Percentiles rank a stretch among this genome's conserved stretches.
These are phyloP conservation scores for Hypoxylon trugodes DNA, from an alignment of 495 filamentous ascomycete genomes.

Conservation along the genomic window DNA sequence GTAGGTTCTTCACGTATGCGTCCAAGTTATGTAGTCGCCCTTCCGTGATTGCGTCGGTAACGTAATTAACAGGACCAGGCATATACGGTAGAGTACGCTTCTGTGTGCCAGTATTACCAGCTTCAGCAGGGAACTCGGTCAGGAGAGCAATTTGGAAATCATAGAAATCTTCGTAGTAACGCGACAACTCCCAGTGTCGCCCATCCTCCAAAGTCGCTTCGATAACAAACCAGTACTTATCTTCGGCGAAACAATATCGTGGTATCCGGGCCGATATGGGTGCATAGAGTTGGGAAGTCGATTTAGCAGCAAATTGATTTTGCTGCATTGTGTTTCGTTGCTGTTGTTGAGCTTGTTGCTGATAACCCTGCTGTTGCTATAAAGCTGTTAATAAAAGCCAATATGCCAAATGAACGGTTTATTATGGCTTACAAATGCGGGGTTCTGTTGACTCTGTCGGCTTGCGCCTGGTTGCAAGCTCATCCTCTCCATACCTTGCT, in stretches of 20 bases:
- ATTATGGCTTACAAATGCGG: slow-evolving; percentile 51
- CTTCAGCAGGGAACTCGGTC: slow-evolving; percentile 92
- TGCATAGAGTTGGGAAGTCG: slow-evolving; percentile 56
- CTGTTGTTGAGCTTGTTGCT: slow-evolving; percentile 39
- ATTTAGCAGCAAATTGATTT: slow-evolving; percentile 48
- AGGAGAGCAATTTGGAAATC: slow-evolving; percentile 97
- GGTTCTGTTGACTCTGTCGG: slow-evolving; percentile 55
- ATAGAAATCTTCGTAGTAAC: slow-evolving; percentile 98
- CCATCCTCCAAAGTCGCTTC: slow-evolving; percentile 92
- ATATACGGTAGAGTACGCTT: slow-evolving; percentile 93
- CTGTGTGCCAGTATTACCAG: slow-evolving; percentile 79
- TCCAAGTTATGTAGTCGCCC: slow-evolving; percentile 90
- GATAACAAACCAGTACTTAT: slow-evolving; percentile 98
- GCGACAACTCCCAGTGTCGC: slow-evolving; percentile 87
- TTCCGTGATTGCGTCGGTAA: slow-evolving; percentile 95
- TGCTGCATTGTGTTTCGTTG: slow-evolving; percentile 44
- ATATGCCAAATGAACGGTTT: slow-evolving; percentile 4
- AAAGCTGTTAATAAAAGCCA: slow-evolving; percentile 32
- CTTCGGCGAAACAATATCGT: slow-evolving; percentile 93
- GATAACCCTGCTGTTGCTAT: slow-evolving; percentile 42
- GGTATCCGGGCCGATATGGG: slow-evolving; percentile 83
- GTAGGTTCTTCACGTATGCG: slow-evolving; percentile 90
- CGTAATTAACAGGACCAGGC: slow-evolving; percentile 97
- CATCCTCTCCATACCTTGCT: slow-evolving; percentile 81
- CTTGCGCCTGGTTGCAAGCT: slow-evolving; percentile 65